These are phyloP conservation scores for Plasmodium relictum DNA, from an alignment of 169 alveolate genomes.

Conservation along the genomic window DNA sequence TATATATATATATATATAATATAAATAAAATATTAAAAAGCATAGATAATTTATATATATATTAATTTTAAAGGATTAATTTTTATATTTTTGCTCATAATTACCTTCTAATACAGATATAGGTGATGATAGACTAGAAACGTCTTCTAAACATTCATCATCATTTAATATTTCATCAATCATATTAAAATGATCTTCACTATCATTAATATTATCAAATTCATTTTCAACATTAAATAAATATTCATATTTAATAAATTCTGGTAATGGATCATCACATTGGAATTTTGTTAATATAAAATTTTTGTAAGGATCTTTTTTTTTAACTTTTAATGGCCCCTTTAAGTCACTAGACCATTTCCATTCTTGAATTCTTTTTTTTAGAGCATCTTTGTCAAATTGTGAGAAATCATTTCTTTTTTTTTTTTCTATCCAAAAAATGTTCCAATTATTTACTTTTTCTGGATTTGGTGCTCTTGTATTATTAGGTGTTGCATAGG, in stretches of 20 bases:
- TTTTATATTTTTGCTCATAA: neutral
- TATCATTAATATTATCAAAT: conserved; percentile 59
- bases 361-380: conserved; percentile 86
- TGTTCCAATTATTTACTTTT: conserved; percentile 88
- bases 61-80: neutral
- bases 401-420: conserved; percentile 40
- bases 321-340: conserved; percentile 85
- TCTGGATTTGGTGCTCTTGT: conserved; percentile 86
- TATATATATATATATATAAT: neutral
- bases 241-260: conserved; percentile 79
- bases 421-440: conserved; percentile 87
- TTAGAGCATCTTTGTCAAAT: conserved; percentile 79
- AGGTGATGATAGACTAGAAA: conserved; percentile 42
- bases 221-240: conserved; percentile 80
- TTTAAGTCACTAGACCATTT: conserved; percentile 87
- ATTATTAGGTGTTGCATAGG: conserved; percentile 89
- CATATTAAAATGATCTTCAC: conserved; percentile 27
- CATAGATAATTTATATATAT: no score
- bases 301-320: conserved; percentile 82
- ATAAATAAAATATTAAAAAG: neutral
- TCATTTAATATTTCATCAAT: conserved; percentile 72
- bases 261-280: conserved; percentile 61
- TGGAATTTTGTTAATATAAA: conserved; percentile 79
- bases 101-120: conserved; percentile 11
- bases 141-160: conserved; percentile 18